Percentiles rank a stretch among this genome's conserved stretches.
Conservation (phyloP, 306 rosid species). For the Cicer pinnatifidum region DNA sequence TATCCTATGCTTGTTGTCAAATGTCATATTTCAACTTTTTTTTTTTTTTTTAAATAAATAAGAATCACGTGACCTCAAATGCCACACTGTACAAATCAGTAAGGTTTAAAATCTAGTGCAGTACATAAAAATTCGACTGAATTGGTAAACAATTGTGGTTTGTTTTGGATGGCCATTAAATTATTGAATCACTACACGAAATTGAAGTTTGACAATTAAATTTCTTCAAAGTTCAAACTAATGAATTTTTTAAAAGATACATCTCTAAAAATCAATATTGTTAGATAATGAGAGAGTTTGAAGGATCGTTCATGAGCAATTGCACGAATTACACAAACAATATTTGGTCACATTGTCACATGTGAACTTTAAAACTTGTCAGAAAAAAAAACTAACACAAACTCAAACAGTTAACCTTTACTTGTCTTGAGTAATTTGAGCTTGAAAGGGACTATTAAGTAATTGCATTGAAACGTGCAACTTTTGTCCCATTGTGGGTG, state of each 20-base stretch:
- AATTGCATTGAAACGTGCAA: constrained; percentile 23
- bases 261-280: background rate
- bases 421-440: constrained; percentile 15
- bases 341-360: background rate
- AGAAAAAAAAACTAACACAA: too few relatives aligned
- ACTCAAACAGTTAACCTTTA: background rate
- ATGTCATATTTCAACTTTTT: background rate
- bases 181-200: background rate
- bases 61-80: constrained; percentile 42
- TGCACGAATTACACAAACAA: background rate
- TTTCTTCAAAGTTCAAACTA: background rate
- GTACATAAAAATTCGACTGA: background rate
- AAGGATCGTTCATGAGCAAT: too few relatives aligned
- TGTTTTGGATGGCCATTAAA: background rate
- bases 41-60: background rate
- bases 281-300: too few relatives aligned
- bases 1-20: background rate
- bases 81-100: constrained; percentile 3
- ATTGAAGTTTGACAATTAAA: background rate
- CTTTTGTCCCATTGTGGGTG: constrained; percentile 23
- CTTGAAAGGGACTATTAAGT: constrained; percentile 2
- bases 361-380: background rate
- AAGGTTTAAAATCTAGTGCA: background rate
- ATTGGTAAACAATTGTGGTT: background rate
- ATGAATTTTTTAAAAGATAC: background rate